A percentile compares a stretch with the other conserved stretches of the same genome.
phyloP scores from a whole-genome alignment of 768 basidiomycete species.

The Agaricus blazei region DNA sequence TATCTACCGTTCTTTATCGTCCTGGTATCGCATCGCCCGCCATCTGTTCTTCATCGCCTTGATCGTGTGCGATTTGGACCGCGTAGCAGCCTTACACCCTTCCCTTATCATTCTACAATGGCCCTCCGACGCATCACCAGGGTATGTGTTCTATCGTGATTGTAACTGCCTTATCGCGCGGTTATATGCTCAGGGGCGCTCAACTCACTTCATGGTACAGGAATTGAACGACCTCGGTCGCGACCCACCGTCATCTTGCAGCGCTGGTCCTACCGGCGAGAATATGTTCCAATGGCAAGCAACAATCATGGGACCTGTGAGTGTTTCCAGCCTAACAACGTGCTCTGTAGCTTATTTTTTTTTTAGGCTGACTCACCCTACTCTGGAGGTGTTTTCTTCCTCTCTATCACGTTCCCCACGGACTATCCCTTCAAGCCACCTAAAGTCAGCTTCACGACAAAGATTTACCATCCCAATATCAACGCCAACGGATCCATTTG shows the following conservation, averaged over 20 bases:
- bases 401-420: slow-evolving; percentile 88
- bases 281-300: slow-evolving; percentile 99
- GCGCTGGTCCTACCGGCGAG: slow-evolving; percentile 95
- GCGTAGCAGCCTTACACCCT: slow-evolving; percentile 24
- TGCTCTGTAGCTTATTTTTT: slow-evolving; percentile 18
- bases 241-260: slow-evolving; percentile 99
- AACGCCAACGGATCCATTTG: slow-evolving; percentile 99
- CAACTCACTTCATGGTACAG: slow-evolving; percentile 35
- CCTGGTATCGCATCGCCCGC: slow-evolving; percentile 25
- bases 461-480: slow-evolving; percentile 99
- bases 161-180: slow-evolving; percentile 6
- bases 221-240: slow-evolving; percentile 99
- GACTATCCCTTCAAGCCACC: slow-evolving; percentile 99
- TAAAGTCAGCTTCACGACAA: slow-evolving; percentile 99
- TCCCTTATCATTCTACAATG: slow-evolving; percentile 47
- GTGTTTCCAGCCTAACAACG: slow-evolving; percentile 25
- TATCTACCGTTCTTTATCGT: slow-evolving; percentile 20
- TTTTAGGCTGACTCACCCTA: slow-evolving; percentile 93
- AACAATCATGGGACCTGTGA: slow-evolving; percentile 98
- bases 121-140: slow-evolving; percentile 99
- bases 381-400: slow-evolving; percentile 98
- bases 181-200: slow-evolving; percentile 13
- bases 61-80: slow-evolving; percentile 41
- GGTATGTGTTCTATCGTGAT: slow-evolving; percentile 37
- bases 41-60: slow-evolving; percentile 21